These are phyloP conservation scores for Globisporangium spiculum DNA, from an alignment of 352 stramenopile genomes.

Conservation along the genomic window DNA sequence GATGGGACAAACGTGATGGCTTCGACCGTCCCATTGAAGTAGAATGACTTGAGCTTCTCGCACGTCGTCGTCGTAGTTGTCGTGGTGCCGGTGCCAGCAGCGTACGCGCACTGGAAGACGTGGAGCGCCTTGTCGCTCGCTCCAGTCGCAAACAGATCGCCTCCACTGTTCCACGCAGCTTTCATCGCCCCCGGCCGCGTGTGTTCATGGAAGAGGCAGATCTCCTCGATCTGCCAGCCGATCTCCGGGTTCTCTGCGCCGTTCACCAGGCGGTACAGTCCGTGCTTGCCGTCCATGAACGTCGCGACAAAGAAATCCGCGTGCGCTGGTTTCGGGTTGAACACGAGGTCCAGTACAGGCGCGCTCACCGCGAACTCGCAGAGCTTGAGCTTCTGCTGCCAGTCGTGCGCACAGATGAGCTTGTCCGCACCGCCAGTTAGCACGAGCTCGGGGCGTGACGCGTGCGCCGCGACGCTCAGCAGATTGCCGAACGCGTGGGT, in stretches of 20 bases:
- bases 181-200: constrained; percentile 65
- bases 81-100: neutral
- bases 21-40: constrained; percentile 82
- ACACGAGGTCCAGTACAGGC: constrained; percentile 59
- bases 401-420: constrained; percentile 67
- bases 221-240: constrained; percentile 36
- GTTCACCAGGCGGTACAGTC: constrained; percentile 41
- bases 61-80: constrained; percentile 16
- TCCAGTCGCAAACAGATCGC: constrained; percentile 62
- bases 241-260: constrained; percentile 15
- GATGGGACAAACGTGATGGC: constrained; percentile 55
- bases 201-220: constrained; percentile 67
- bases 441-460: constrained; percentile 34
- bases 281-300: constrained; percentile 75
- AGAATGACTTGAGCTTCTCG: constrained; percentile 79
- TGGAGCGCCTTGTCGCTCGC: constrained; percentile 76
- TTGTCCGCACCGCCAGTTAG: constrained; percentile 77
- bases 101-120: constrained; percentile 48
- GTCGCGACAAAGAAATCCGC: constrained; percentile 58
- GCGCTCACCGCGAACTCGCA: constrained; percentile 29
- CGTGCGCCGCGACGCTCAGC: constrained; percentile 54
- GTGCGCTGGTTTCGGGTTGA: constrained; percentile 42
- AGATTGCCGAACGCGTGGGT: constrained; percentile 69
- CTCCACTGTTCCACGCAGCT: constrained; percentile 54
- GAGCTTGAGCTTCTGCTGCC: constrained; percentile 43